phyloP scores from a whole-genome alignment of 1,284 basidiomycete species.

The Naganishia albida region DNA sequence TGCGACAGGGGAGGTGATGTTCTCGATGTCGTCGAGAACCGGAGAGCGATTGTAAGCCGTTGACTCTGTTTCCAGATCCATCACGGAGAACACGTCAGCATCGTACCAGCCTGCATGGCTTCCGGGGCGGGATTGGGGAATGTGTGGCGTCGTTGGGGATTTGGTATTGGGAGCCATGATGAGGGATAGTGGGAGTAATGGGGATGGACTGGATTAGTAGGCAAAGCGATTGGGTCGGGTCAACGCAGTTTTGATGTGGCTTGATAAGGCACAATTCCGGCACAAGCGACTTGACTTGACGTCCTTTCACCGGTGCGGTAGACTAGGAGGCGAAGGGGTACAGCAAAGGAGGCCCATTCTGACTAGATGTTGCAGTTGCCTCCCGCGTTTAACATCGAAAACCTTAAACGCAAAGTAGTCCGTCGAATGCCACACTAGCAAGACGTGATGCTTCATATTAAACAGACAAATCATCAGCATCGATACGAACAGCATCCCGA shows the following conservation, averaged over 20 bases:
- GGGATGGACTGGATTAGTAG: not conserved
- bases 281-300: not conserved
- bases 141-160: conserved; percentile 7
- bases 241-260: not conserved
- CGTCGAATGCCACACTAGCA: no score
- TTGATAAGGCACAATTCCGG: not conserved
- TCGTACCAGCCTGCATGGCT: conserved; percentile 15
- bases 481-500: not conserved
- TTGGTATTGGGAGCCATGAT: not conserved
- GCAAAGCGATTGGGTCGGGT: not conserved
- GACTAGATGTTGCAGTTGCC: no score
- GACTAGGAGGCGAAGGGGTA: not conserved
- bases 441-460: no score
- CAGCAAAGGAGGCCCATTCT: not conserved
- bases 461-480: no score
- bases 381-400: no score
- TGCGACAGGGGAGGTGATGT: not conserved
- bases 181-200: not conserved
- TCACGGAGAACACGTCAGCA: conserved; percentile 6
- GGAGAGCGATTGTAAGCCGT: not conserved
- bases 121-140: conserved; percentile 3
- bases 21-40: no score
- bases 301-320: not conserved
- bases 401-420: no score
- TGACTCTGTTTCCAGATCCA: not conserved